phyloP scores from a whole-genome alignment of 257 asterid genomes.

The Nicotiana obtusifolia region DNA sequence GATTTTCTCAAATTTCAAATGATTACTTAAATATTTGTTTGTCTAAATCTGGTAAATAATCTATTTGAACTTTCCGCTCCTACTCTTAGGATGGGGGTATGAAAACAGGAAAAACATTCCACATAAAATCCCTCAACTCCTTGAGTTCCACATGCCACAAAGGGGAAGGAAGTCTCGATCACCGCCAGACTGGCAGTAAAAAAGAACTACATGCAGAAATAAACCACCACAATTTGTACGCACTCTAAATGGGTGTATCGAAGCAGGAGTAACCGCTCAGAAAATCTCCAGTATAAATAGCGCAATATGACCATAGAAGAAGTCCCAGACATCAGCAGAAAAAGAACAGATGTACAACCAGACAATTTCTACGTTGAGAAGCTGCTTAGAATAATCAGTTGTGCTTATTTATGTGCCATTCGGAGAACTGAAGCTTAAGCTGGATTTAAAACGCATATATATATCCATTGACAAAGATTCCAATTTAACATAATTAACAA shows the following conservation, averaged over 20 bases:
- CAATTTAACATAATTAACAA: not conserved
- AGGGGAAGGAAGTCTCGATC: not conserved
- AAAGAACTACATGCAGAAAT: not conserved
- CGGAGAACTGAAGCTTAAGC: not conserved
- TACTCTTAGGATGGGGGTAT: not conserved
- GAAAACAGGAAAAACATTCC: not conserved
- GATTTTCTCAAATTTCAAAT: not conserved
- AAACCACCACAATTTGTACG: not conserved
- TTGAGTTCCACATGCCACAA: not conserved
- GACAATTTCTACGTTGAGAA: not conserved
- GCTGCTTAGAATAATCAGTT: not conserved
- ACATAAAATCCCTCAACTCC: not conserved
- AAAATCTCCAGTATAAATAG: not conserved
- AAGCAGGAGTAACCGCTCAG: not conserved
- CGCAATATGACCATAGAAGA: not conserved
- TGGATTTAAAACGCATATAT: not conserved
- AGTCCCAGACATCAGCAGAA: not conserved
- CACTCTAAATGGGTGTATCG: not conserved
- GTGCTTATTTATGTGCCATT: not conserved
- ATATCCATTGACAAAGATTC: not conserved
- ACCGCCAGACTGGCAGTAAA: not conserved
- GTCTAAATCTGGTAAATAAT: not conserved
- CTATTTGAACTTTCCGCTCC: slow-evolving; percentile 2
- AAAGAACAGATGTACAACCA: not conserved
- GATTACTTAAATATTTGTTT: not conserved